phyloP scores from a whole-genome alignment of 2,329 filamentous ascomycete genomes.

The Aureobasidium sp. region DNA sequence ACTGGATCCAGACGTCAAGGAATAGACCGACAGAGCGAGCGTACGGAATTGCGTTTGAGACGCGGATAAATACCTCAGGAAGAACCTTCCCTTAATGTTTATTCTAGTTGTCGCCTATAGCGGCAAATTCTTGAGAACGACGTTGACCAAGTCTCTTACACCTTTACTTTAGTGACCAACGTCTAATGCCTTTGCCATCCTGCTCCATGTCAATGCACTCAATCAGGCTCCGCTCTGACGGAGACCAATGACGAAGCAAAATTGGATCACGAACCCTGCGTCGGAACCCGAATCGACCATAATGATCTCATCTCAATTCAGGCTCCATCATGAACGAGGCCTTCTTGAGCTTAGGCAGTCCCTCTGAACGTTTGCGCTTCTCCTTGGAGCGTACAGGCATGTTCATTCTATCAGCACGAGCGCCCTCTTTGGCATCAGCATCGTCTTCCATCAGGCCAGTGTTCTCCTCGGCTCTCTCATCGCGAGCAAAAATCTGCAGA shows the following conservation, averaged over 20 bases:
- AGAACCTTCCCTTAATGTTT: not conserved
- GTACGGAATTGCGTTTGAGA: not conserved
- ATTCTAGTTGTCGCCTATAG: not conserved
- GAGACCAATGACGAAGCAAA: not conserved
- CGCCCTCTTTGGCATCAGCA: conserved; percentile 16
- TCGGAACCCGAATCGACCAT: not conserved
- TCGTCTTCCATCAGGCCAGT: conserved; percentile 3
- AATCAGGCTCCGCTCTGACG: not conserved
- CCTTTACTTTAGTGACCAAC: not conserved
- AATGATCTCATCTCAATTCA: conserved; percentile 31
- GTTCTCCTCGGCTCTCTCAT: conserved; percentile 26
- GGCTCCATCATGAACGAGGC: conserved; percentile 32
- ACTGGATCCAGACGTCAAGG: not conserved
- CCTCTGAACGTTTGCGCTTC: conserved; percentile 17
- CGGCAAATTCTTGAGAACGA: not conserved
- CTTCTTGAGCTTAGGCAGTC: conserved; percentile 26
- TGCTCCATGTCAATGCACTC: not conserved
- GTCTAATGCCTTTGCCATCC: not conserved
- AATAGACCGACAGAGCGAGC: not conserved
- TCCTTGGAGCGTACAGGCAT: conserved; percentile 17
- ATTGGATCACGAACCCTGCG: not conserved
- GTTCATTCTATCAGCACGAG: not conserved
- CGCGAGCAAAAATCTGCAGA: conserved; percentile 70
- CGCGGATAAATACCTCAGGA: not conserved
- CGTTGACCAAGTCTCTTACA: not conserved